Conservation (phyloP, 202 grass and related monocot genomes). For the Digitaria exilis region DNA sequence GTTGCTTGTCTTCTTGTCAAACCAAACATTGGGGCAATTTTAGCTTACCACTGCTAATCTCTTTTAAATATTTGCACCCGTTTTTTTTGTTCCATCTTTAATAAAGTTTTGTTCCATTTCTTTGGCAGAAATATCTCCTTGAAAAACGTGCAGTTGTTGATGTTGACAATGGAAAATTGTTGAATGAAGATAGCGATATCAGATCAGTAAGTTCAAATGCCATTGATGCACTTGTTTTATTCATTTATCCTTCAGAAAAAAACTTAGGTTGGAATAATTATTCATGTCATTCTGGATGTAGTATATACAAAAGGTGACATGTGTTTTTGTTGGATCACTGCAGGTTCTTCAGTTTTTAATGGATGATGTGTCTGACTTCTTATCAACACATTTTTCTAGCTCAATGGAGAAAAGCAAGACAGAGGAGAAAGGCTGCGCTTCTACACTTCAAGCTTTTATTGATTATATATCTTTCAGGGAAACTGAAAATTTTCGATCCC, state of each 20-base stretch:
- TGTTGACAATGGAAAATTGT: slow-evolving; percentile 76
- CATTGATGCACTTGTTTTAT: slow-evolving; percentile 26
- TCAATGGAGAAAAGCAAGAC: slow-evolving; percentile 51
- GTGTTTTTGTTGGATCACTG: slow-evolving; percentile 32
- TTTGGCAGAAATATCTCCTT: slow-evolving; percentile 85
- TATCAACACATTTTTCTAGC: slow-evolving; percentile 81
- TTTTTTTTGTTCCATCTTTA: slow-evolving; percentile 16
- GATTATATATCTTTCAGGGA: slow-evolving; percentile 89
- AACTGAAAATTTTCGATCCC: slow-evolving; percentile 82
- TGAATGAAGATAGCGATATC: slow-evolving; percentile 95
- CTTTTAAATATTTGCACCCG: slow-evolving; percentile 1
- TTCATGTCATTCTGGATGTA: slow-evolving; percentile 29
- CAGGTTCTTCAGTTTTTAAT: slow-evolving; percentile 96
- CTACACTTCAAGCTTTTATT: slow-evolving; percentile 74
- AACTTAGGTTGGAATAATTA: slow-evolving; percentile 15
- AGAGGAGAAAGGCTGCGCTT: slow-evolving; percentile 69
- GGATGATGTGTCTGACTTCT: slow-evolving; percentile 96
- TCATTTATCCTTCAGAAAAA: slow-evolving; percentile 10
- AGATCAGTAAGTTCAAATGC: slow-evolving; percentile 74
- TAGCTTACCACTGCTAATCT: slow-evolving; percentile 4
- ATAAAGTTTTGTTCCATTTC: slow-evolving; percentile 24
- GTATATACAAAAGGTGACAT: slow-evolving; percentile 11
- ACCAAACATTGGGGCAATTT: slow-evolving; percentile 22
- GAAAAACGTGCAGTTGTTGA: slow-evolving; percentile 88
- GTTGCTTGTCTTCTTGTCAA: not conserved